These are phyloP conservation scores for Silene coronaria DNA, from an alignment of 179 eudicot species.

Conservation along the genomic window DNA sequence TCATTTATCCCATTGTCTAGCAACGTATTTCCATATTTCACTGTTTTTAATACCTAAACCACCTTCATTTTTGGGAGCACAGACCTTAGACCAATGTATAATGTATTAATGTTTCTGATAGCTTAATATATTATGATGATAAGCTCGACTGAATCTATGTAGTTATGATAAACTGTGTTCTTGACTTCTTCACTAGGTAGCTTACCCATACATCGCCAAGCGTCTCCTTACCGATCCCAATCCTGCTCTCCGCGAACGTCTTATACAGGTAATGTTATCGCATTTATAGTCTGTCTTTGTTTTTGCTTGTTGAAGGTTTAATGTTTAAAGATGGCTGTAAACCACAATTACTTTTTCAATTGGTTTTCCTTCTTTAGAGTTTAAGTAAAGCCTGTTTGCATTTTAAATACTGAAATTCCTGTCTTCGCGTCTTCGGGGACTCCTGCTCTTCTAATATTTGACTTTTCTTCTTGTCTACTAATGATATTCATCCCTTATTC, in stretches of 20 bases:
- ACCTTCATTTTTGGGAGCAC: no score
- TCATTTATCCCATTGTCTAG: no score
- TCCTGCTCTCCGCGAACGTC: slow-evolving; percentile 93
- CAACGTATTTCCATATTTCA: no score
- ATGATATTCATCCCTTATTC: slow-evolving; percentile 2
- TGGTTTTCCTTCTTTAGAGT: background rate
- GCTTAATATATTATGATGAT: background rate
- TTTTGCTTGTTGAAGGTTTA: background rate
- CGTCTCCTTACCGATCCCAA: slow-evolving; percentile 98
- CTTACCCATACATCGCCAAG: slow-evolving; percentile 94
- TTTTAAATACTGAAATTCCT: background rate
- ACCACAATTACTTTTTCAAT: background rate
- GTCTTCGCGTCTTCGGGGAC: background rate
- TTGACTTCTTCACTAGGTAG: slow-evolving; percentile 49
- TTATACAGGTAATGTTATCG: slow-evolving; percentile 62
- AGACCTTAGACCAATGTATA: no score
- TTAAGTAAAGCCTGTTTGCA: background rate
- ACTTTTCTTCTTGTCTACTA: background rate
- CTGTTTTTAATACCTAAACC: no score
- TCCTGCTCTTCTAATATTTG: no score
- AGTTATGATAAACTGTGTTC: slow-evolving; percentile 5
- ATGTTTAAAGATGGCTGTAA: background rate
- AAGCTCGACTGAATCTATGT: background rate
- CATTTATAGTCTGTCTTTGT: background rate
- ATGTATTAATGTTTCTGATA: background rate